phyloP scores from a whole-genome alignment of 2,329 filamentous ascomycete genomes.

The Claviceps citrina region DNA sequence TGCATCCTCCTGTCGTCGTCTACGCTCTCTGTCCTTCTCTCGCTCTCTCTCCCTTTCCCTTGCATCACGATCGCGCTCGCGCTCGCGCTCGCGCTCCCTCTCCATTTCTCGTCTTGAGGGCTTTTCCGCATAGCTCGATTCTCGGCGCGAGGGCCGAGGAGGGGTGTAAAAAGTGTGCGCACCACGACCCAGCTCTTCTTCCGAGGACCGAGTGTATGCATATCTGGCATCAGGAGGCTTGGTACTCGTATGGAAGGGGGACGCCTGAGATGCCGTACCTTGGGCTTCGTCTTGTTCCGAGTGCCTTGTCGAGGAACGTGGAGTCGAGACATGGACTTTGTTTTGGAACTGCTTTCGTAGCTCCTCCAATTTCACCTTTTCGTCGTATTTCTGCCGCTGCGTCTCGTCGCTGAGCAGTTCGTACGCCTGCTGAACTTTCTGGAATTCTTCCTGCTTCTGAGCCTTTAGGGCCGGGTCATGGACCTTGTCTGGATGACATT shows the following conservation, averaged over 20 bases:
- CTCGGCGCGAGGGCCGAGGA: slow-evolving; percentile 25
- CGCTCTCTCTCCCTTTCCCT: not conserved
- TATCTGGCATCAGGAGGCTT: slow-evolving; percentile 22
- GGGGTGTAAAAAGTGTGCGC: slow-evolving; percentile 28
- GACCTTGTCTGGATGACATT: slow-evolving; percentile 84
- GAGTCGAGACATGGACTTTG: slow-evolving; percentile 28
- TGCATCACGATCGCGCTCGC: slow-evolving; percentile 6
- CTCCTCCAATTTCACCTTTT: slow-evolving; percentile 51
- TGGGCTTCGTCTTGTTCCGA: slow-evolving; percentile 7
- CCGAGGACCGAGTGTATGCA: slow-evolving; percentile 26
- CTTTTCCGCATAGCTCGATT: slow-evolving; percentile 32
- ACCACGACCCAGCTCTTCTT: slow-evolving; percentile 28
- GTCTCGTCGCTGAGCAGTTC: slow-evolving; percentile 71
- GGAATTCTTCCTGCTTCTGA: slow-evolving; percentile 73
- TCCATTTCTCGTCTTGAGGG: slow-evolving; percentile 28
- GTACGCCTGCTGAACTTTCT: slow-evolving; percentile 83
- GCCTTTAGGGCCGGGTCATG: slow-evolving; percentile 62
- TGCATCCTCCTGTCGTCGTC: slow-evolving; percentile 12
- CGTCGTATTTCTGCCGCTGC: slow-evolving; percentile 62
- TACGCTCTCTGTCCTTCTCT: slow-evolving; percentile 10
- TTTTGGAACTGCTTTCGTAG: slow-evolving; percentile 39
- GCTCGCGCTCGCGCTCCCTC: slow-evolving; percentile 20
- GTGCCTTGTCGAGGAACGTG: slow-evolving; percentile 26
- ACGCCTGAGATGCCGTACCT: slow-evolving; percentile 15
- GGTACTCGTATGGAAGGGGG: slow-evolving; percentile 24